Conservation (phyloP, 345 rosid genomes). For the Sapria himalayana region DNA sequence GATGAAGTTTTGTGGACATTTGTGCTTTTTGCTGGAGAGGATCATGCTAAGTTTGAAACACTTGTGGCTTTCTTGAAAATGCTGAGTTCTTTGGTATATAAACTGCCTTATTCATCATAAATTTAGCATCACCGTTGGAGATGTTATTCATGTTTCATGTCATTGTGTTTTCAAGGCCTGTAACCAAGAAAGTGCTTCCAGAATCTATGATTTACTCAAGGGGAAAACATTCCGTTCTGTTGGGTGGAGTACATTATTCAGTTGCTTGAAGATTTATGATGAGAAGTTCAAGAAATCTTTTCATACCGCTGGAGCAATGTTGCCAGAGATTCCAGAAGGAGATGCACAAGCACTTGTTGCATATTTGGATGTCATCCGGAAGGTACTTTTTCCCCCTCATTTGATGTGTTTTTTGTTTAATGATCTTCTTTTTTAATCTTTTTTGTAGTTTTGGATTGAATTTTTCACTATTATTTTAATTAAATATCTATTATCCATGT, state of each 20-base stretch:
- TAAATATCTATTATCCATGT: too few species aligned
- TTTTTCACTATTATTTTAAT: neutral
- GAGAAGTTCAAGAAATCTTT: conserved; percentile 82
- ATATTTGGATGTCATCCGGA: conserved; percentile 78
- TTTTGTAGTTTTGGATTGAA: neutral
- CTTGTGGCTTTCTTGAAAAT: conserved; percentile 88
- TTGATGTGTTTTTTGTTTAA: conserved; percentile 4
- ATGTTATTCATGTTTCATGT: conserved; percentile 3
- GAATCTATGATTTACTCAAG: conserved; percentile 72
- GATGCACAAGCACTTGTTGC: conserved; percentile 96
- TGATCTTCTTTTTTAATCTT: neutral
- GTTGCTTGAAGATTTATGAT: conserved; percentile 63
- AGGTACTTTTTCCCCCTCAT: too few species aligned
- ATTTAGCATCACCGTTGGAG: neutral
- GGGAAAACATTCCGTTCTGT: conserved; percentile 73
- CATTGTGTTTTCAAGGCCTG: conserved; percentile 43
- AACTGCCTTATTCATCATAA: conserved; percentile 7
- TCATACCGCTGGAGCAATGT: conserved; percentile 66
- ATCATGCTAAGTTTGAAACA: conserved; percentile 83
- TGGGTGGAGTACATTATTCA: conserved; percentile 89
- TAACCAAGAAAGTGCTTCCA: conserved; percentile 81
- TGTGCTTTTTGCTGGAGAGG: conserved; percentile 95
- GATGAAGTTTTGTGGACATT: conserved; percentile 96
- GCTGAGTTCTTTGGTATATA: conserved; percentile 79
- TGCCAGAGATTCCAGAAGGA: conserved; percentile 84